Base-by-base conservation (phyloP, 2,329 filamentous ascomycete species). In the Penicillium sp. region DNA sequence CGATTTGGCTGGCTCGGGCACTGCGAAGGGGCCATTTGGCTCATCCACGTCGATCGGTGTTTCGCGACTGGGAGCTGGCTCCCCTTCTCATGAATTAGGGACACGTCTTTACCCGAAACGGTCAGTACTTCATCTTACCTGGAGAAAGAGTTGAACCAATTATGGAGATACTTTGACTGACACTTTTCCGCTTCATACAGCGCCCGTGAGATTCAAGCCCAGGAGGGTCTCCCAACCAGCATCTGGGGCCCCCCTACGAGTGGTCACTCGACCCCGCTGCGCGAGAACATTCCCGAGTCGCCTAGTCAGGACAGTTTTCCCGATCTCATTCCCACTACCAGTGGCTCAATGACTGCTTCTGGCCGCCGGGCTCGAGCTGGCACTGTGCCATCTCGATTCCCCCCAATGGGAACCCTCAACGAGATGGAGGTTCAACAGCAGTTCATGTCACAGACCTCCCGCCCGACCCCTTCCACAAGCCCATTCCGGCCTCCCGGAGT, bases 231-330 rank as follows among this genome's bases (percentile, higher is more conserved):
- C 82, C 75, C 89, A 83, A 73, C 84, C 86, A 77, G 89, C 73
- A 89, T 90, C 46, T 98, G 95, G 95, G 93, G 95, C 11, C 94
- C 95, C 67, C 94, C 95, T 52, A 97, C 94, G 58, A 97, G 94
- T 76, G 95, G 94, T 67, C 94, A 97, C 78, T 97, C 94, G 22
- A 97, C 94, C 45, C 95, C 95, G 69, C 85, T 99, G 55, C 92
- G 95, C 73, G 95, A 98, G 81, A 97, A 94, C 67, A 98, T 99
- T 63, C 93, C 94, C 65, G 95, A 99, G 80, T 97, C 94, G 38
- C 95, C 95, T 35, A 95, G 91, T 67, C 85, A 84, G 68, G 94
- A 97, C 80, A 94, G 91, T 68, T 98, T 98, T 71, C 93, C 95
- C 60, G 93, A 97, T 77, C 92, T 97, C 75, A 85, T 90, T 69